Evolutionary conservation across 2,329 filamentous ascomycete genomes (phyloP), one percentile per base, ranked within the genome.

Genomic region (Xylariaceae sp.): DNA sequence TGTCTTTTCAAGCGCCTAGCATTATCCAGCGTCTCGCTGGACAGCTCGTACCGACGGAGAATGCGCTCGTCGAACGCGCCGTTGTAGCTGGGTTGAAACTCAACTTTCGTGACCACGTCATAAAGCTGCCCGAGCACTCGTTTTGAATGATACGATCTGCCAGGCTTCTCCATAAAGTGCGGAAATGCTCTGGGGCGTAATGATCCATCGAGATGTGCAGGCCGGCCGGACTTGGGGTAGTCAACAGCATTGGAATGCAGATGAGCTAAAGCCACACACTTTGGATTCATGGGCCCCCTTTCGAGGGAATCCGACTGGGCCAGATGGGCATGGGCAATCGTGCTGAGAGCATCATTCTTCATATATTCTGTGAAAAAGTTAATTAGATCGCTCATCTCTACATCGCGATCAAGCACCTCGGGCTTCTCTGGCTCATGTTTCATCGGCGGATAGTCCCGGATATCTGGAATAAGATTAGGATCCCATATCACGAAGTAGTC

Each of bases 401-500:
- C 89, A 3, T 86, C 80, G 0, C 82, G 77, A 4, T 82, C 74
- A 5, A 88, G 77, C 17, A 80, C 76, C 10, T 77, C 70, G 0
- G 88, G 83, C 49, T 79, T 77, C 0, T 84, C 78, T 0, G 85
- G 77, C 0, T 80, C 78, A 69, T 92, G 94, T 63, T 88, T 81
- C 90, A 97, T 96, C 0, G 94, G 87, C 0, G 81, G 76, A 39
- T 83, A 78, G 65, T 94, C 90, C 84, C 89, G 65, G 0, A 61
- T 60, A 3, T 53, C 39, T 2, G 90, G 90, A 30, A 95, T 78
- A 5, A 99, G 77, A 11, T 83, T 81, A 18, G 80, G 72, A 66
- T 99, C 92, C 93, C 94, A 99, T 51, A 97, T 88, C 4, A 97
- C 86, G 57, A 97, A 87, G 71, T 92, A 99, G 70, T 99, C 94